Percentiles rank a stretch among this genome's conserved stretches.
Conservation (phyloP, 495 filamentous ascomycete genomes). For the Penicillium psychrofluorescens region DNA sequence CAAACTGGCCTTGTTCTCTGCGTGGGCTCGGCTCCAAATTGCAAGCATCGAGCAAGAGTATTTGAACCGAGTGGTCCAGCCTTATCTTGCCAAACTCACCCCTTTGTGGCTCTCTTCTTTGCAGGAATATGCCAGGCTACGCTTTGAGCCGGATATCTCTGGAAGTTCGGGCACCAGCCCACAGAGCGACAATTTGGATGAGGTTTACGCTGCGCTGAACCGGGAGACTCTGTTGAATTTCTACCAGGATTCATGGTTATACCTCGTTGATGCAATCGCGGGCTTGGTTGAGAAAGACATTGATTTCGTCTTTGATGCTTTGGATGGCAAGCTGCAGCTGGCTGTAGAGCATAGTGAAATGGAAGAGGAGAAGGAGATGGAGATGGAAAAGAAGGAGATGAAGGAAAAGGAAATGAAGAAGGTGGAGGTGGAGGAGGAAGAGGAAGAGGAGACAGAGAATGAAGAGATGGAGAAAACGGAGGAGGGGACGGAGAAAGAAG, state of each 20-base stretch:
- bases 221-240: conserved; percentile 89
- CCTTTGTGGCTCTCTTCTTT: conserved; percentile 91
- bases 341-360: conserved; percentile 12
- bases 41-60: conserved; percentile 91
- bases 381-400: no score
- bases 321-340: conserved; percentile 66
- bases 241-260: conserved; percentile 97
- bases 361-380: conserved; percentile 23
- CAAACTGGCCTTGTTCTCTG: conserved; percentile 92
- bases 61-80: conserved; percentile 79
- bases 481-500: no score
- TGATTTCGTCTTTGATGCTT: conserved; percentile 91
- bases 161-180: conserved; percentile 65
- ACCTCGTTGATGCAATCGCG: conserved; percentile 93
- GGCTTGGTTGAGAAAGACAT: conserved; percentile 96
- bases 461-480: no score
- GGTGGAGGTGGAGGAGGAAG: no score
- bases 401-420: no score
- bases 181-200: conserved; percentile 72
- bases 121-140: conserved; percentile 84
- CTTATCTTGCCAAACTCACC: conserved; percentile 80
- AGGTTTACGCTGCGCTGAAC: conserved; percentile 89
- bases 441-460: no score
- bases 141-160: conserved; percentile 96
- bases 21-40: conserved; percentile 97